Evolutionary conservation across 305 asterid species (phyloP).

Genomic region (Euphrasia arctica): DNA sequence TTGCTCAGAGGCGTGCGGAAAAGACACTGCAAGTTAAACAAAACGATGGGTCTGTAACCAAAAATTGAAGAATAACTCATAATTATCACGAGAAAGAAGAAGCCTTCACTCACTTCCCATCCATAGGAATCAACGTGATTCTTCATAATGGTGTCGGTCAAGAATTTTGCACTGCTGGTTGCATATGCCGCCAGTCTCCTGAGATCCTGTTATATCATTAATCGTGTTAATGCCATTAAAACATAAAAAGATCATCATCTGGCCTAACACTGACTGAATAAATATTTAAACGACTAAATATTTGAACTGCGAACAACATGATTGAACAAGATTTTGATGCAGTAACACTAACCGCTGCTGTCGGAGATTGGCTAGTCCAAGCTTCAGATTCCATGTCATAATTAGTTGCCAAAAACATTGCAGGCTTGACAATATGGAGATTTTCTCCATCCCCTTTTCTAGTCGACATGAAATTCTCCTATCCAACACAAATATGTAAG

Average conservation of each 20-base stretch:
- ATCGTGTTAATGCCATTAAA: slow-evolving; percentile 22
- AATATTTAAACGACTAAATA: slow-evolving; percentile 1
- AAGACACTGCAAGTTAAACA: slow-evolving; percentile 65
- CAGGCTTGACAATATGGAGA: slow-evolving; percentile 45
- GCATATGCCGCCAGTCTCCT: slow-evolving; percentile 85
- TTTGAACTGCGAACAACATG: slow-evolving; percentile 6
- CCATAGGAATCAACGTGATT: slow-evolving; percentile 59
- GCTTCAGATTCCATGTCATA: slow-evolving; percentile 88
- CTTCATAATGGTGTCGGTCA: slow-evolving; percentile 58
- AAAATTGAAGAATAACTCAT: slow-evolving; percentile 20
- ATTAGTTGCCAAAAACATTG: slow-evolving; percentile 80
- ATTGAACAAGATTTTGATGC: slow-evolving; percentile 2
- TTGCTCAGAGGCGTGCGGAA: slow-evolving; percentile 94
- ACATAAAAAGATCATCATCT: slow-evolving; percentile 4
- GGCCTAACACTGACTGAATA: slow-evolving; percentile 16
- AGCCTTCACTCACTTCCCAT: slow-evolving; percentile 78
- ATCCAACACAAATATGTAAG: slow-evolving; percentile 21
- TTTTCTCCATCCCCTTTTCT: slow-evolving; percentile 59
- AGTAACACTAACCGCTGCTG: slow-evolving; percentile 58
- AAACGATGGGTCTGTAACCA: slow-evolving; percentile 19
- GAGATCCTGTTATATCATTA: slow-evolving; percentile 57
- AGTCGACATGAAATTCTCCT: slow-evolving; percentile 69
- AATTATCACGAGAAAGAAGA: slow-evolving; percentile 10
- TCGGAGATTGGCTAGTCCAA: slow-evolving; percentile 81
- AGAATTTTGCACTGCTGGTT: slow-evolving; percentile 66